Conservation (phyloP, 345 rosid species). For the Lepidium africanum region DNA sequence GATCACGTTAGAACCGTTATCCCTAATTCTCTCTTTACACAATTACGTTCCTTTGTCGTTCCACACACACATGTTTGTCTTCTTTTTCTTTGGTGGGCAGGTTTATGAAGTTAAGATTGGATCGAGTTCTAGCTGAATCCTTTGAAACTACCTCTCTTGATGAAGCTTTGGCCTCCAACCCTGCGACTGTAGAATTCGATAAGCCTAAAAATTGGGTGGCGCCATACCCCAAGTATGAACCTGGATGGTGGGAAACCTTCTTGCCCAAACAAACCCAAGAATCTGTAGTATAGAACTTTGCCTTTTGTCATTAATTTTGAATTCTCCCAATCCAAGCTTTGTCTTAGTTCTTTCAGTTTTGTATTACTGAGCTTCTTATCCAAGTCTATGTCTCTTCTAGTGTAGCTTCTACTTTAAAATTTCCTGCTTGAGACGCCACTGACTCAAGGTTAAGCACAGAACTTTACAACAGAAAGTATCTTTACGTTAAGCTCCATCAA, state of each 20-base stretch:
- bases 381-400: background rate
- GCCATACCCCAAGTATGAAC: constrained; percentile 86
- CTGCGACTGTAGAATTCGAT: constrained; percentile 56
- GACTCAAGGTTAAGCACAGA: background rate
- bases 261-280: constrained; percentile 48
- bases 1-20: constrained; percentile 64
- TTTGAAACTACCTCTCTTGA: constrained; percentile 59
- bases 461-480: background rate
- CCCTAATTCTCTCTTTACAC: background rate
- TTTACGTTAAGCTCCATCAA: background rate
- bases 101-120: constrained; percentile 95
- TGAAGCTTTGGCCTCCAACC: constrained; percentile 81
- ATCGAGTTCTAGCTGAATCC: constrained; percentile 73
- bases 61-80: background rate
- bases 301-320: background rate
- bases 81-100: constrained; percentile 27
- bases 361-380: constrained; percentile 13
- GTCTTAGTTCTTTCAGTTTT: constrained; percentile 2
- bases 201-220: constrained; percentile 88
- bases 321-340: background rate
- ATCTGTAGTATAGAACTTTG: constrained; percentile 40
- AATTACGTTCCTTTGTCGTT: background rate
- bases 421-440: background rate
- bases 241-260: constrained; percentile 92
- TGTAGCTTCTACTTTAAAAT: background rate